Conservation (phyloP, 1,284 basidiomycete species). For the Trametes polyzona region DNA sequence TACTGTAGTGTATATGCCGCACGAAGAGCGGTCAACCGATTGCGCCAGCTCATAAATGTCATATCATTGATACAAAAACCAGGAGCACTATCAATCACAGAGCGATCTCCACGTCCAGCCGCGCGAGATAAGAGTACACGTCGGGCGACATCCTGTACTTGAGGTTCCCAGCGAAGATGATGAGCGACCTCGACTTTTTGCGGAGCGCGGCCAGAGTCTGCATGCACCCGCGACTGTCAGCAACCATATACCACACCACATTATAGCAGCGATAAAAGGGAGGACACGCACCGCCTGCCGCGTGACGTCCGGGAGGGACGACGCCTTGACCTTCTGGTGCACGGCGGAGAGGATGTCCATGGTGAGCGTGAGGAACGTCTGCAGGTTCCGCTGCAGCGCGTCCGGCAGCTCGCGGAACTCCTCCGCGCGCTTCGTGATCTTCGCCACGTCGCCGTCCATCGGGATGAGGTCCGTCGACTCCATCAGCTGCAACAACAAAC, state of each 20-base stretch:
- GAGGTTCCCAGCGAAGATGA: slow-evolving; percentile 87
- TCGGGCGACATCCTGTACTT: slow-evolving; percentile 90
- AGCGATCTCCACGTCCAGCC: slow-evolving; percentile 79
- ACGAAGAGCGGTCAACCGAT: no score
- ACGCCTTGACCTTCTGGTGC: slow-evolving; percentile 78
- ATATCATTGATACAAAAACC: slow-evolving; percentile 11
- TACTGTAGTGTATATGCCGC: no score
- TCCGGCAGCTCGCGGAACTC: slow-evolving; percentile 90
- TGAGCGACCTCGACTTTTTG: slow-evolving; percentile 79
- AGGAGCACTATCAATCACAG: slow-evolving; percentile 43
- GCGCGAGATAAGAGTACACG: slow-evolving; percentile 86
- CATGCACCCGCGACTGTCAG: slow-evolving; percentile 10
- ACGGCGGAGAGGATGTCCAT: slow-evolving; percentile 91
- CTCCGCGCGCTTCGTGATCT: slow-evolving; percentile 87
- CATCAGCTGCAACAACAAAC: slow-evolving; percentile 63
- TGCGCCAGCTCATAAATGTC: no score
- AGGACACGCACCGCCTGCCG: slow-evolving; percentile 68
- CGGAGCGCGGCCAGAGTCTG: slow-evolving; percentile 66
- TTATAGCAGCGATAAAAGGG: slow-evolving; percentile 6
- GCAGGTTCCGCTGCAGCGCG: slow-evolving; percentile 87
- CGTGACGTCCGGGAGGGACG: slow-evolving; percentile 70
- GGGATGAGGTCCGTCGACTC: slow-evolving; percentile 91
- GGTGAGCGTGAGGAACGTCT: slow-evolving; percentile 87
- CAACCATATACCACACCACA: slow-evolving; percentile 2
- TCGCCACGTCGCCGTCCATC: slow-evolving; percentile 83